Conservation (phyloP, 805 yeast genomes). For the Metschnikowia proteae region DNA sequence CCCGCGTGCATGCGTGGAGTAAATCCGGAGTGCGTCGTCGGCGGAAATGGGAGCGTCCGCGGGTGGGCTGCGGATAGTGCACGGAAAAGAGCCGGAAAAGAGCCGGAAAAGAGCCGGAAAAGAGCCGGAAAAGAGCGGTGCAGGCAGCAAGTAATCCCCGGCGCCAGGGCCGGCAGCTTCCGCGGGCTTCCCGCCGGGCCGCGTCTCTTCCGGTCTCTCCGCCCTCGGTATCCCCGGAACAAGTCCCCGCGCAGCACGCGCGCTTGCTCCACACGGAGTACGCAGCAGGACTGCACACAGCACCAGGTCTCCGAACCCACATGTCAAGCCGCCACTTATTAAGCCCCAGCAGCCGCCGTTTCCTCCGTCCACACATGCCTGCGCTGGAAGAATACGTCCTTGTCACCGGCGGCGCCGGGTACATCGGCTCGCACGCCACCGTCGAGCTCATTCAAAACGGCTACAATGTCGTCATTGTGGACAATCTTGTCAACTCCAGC, state of each 20-base stretch:
- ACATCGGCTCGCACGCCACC: constrained; percentile 79
- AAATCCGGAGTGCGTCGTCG: constrained; percentile 6
- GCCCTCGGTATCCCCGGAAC: neutral
- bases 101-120: too few species aligned
- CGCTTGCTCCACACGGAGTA: neutral
- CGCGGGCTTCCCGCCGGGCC: neutral
- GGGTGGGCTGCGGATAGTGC: too few species aligned
- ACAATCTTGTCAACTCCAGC: constrained; percentile 64
- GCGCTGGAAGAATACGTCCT: constrained; percentile 37
- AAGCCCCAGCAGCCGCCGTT: neutral
- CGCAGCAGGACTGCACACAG: neutral
- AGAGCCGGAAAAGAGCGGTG: too few species aligned
- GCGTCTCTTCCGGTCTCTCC: neutral
- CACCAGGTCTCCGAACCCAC: neutral
- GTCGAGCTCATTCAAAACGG: constrained; percentile 60
- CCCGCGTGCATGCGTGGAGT: neutral
- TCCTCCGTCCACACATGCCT: neutral
- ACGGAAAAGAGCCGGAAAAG: too few species aligned
- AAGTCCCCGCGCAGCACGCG: constrained; percentile 1
- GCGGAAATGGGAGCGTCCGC: neutral
- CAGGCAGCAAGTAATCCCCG: too few species aligned
- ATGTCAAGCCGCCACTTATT: neutral
- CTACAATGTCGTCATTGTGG: constrained; percentile 68
- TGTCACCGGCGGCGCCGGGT: constrained; percentile 86
- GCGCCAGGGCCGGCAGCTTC: too few species aligned